These are phyloP conservation scores for Albifimbria verrucaria DNA, from an alignment of 2,329 filamentous ascomycete species.

Conservation along the genomic window DNA sequence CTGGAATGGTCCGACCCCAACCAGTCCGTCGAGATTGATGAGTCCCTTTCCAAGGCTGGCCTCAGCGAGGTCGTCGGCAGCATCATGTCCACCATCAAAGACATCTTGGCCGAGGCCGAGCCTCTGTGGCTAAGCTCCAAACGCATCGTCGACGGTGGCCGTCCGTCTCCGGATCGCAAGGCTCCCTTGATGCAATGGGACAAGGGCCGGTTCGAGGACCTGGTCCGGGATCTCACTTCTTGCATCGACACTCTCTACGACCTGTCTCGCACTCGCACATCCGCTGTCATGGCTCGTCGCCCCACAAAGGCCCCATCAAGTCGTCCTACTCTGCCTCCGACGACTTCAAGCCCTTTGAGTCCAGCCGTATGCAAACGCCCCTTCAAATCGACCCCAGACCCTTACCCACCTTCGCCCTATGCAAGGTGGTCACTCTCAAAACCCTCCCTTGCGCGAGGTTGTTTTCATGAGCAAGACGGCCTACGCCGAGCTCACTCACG, in stretches of 20 bases:
- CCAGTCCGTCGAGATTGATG: constrained; percentile 67
- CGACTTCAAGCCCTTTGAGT: constrained; percentile 52
- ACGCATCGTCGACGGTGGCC: constrained; percentile 34
- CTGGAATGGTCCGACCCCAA: constrained; percentile 75
- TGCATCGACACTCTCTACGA: constrained; percentile 80
- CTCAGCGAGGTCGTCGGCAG: constrained; percentile 74
- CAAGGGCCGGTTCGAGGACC: constrained; percentile 69
- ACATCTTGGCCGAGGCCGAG: constrained; percentile 74
- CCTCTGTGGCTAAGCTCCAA: constrained; percentile 64
- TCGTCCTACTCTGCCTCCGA: constrained; percentile 33
- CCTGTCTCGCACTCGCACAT: constrained; percentile 63
- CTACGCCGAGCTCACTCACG: constrained; percentile 44
- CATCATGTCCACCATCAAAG: constrained; percentile 77
- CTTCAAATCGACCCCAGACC: constrained; percentile 55
- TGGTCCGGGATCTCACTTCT: constrained; percentile 70
- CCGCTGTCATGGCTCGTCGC: constrained; percentile 31
- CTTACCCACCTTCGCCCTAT: constrained; percentile 46
- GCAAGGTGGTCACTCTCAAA: constrained; percentile 29
- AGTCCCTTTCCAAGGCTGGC: constrained; percentile 68
- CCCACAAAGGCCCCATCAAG: constrained; percentile 31
- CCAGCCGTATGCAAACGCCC: constrained; percentile 58
- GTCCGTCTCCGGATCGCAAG: constrained; percentile 50
- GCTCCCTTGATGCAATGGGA: constrained; percentile 60
- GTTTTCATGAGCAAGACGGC: constrained; percentile 48
- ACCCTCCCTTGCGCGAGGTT: constrained; percentile 40